These are phyloP conservation scores for Urostyla sp. DNA, from an alignment of 73 alveolate species.

Conservation along the genomic window DNA sequence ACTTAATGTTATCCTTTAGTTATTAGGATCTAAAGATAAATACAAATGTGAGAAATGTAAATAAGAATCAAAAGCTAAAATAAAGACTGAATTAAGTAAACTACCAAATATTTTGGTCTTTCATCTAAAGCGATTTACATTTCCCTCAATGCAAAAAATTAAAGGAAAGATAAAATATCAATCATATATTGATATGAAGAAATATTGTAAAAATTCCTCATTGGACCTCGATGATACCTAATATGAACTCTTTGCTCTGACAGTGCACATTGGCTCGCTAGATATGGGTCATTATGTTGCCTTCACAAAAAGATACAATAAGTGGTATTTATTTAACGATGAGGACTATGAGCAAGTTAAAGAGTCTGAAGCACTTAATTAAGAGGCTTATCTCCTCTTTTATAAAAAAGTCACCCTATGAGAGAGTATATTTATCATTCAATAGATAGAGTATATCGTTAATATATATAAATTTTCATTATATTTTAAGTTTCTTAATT, in stretches of 20 bases:
- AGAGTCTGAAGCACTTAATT: conserved; percentile 34
- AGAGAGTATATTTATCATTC: neutral
- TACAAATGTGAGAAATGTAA: conserved; percentile 60
- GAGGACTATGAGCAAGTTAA: conserved; percentile 23
- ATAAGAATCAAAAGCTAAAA: conserved; percentile 37
- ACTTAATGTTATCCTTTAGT: too few species aligned
- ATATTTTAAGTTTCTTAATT: too few species aligned
- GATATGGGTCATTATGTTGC: conserved; percentile 59
- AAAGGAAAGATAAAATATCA: conserved; percentile 45
- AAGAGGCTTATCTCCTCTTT: conserved; percentile 53
- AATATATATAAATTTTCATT: too few species aligned
- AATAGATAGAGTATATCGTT: too few species aligned
- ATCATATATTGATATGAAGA: conserved; percentile 23
- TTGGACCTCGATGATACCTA: neutral
- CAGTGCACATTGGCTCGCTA: conserved; percentile 49
- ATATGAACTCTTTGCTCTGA: conserved; percentile 49
- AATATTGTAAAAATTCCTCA: neutral
- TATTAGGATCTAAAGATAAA: conserved; percentile 1
- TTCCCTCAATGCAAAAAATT: conserved; percentile 43
- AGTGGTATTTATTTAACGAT: conserved; percentile 47
- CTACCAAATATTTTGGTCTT: conserved; percentile 44
- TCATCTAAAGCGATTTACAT: conserved; percentile 54
- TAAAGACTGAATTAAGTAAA: conserved; percentile 23
- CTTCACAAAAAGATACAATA: conserved; percentile 13
- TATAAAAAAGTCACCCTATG: conserved; percentile 21